A percentile compares a stretch with the other conserved stretches of the same genome.
These are phyloP conservation scores for Lactifluus subvellereus DNA, from an alignment of 768 basidiomycete species.

Conservation along the genomic window DNA sequence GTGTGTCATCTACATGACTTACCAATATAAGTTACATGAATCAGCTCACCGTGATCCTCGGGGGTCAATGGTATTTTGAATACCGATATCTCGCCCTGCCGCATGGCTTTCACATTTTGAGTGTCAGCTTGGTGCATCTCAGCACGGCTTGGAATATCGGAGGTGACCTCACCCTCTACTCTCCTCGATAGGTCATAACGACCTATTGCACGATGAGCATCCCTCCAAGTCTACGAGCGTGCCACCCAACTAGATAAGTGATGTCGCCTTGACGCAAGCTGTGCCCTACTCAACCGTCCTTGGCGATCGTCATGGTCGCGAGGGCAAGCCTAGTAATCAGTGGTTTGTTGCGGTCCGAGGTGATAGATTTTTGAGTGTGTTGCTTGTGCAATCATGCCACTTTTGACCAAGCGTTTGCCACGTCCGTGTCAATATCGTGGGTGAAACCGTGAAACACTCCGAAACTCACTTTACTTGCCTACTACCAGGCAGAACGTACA, in stretches of 20 bases:
- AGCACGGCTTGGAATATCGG: too few relatives aligned
- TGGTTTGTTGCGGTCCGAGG: not conserved
- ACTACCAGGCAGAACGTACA: not conserved
- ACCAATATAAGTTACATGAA: not conserved
- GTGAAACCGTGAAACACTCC: too few relatives aligned
- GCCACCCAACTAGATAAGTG: not conserved
- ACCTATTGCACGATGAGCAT: too few relatives aligned
- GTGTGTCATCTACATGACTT: not conserved
- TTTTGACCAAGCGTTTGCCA: not conserved
- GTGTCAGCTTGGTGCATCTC: not conserved
- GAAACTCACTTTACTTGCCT: not conserved
- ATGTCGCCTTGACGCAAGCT: not conserved
- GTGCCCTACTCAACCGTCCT: not conserved
- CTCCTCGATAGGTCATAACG: too few relatives aligned
- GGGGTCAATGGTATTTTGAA: not conserved
- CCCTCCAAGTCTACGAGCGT: too few relatives aligned
- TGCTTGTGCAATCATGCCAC: not conserved
- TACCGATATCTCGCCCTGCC: not conserved
- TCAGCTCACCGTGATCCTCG: slow-evolving; percentile 2
- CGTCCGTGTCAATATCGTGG: too few relatives aligned
- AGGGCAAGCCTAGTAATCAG: not conserved
- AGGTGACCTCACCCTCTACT: not conserved
- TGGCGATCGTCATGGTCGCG: not conserved
- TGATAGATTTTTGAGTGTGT: not conserved
- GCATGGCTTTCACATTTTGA: not conserved